A percentile compares a stretch with the other conserved stretches of the same genome.
Conservation (phyloP, 768 basidiomycete species). For the Cyathus striatus region DNA sequence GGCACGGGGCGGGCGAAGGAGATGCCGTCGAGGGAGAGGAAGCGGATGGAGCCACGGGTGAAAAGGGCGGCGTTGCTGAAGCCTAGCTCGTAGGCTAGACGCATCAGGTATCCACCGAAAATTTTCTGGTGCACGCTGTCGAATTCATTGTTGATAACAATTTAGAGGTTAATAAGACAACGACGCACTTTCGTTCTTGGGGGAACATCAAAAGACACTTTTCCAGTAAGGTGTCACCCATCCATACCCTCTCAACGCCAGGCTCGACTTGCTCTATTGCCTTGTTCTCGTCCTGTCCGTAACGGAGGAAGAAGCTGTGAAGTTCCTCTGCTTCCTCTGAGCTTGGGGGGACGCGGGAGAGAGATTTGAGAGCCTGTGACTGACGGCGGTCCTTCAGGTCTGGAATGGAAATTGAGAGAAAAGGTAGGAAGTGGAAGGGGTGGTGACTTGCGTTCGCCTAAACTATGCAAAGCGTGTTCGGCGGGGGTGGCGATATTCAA, state of each 20-base stretch:
- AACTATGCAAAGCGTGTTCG: conserved; percentile 54
- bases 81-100: conserved; percentile 77
- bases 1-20: conserved; percentile 78
- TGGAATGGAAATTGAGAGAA: conserved; percentile 14
- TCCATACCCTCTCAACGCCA: conserved; percentile 53
- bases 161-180: background rate
- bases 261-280: conserved; percentile 7
- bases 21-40: conserved; percentile 77
- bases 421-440: background rate
- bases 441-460: conserved; percentile 42
- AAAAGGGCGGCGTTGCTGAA: conserved; percentile 70
- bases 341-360: conserved; percentile 70
- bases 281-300: conserved; percentile 38
- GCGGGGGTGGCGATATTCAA: conserved; percentile 55
- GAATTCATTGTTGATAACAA: conserved; percentile 1
- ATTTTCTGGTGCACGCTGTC: conserved; percentile 74
- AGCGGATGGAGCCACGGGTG: conserved; percentile 59
- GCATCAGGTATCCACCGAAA: conserved; percentile 68
- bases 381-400: conserved; percentile 60
- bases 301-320: conserved; percentile 63
- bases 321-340: conserved; percentile 63
- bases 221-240: conserved; percentile 69
- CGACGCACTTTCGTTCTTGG: conserved; percentile 6
- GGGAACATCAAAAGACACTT: conserved; percentile 45
- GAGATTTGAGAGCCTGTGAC: conserved; percentile 47